phyloP scores from a whole-genome alignment of 441 rosid genomes.

The Croton laevigatus region DNA sequence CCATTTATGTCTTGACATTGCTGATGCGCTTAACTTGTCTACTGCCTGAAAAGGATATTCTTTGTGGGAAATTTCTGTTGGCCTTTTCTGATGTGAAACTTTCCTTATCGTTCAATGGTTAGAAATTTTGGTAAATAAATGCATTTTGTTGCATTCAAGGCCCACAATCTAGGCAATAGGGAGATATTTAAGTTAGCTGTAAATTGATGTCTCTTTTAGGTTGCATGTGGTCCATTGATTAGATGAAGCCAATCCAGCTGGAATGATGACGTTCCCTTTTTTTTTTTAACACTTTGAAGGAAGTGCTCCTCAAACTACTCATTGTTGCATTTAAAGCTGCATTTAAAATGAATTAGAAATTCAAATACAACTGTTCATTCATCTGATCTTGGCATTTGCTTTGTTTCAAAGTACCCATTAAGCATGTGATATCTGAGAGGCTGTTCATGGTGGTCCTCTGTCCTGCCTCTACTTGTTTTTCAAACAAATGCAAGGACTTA shows the following conservation, averaged over 20 bases:
- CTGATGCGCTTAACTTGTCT: not conserved
- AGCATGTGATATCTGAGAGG: constrained; percentile 20
- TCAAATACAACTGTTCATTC: not conserved
- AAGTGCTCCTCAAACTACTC: constrained; percentile 1
- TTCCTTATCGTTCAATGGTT: not conserved
- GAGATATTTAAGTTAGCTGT: constrained; percentile 19
- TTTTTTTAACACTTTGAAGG: not conserved
- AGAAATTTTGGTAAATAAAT: constrained; percentile 6
- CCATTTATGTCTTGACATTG: not conserved
- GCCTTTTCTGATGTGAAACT: not conserved
- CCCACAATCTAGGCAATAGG: not conserved
- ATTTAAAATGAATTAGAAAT: not conserved
- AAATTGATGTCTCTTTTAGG: constrained; percentile 2
- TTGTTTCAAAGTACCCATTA: not conserved
- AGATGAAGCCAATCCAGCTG: constrained; percentile 20
- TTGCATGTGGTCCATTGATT: constrained; percentile 17
- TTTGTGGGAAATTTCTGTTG: not conserved
- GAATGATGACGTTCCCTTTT: not conserved
- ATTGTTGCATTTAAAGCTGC: constrained; percentile 1
- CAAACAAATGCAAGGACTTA: not conserved
- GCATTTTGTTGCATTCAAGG: not conserved
- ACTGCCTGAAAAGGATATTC: not conserved
- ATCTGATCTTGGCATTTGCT: not conserved
- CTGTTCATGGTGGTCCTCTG: constrained; percentile 13
- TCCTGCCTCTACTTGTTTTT: not conserved